Percentiles rank a stretch among this genome's conserved stretches.
Conservation (phyloP, 1,284 basidiomycete species). For the Tremellales sp. region DNA sequence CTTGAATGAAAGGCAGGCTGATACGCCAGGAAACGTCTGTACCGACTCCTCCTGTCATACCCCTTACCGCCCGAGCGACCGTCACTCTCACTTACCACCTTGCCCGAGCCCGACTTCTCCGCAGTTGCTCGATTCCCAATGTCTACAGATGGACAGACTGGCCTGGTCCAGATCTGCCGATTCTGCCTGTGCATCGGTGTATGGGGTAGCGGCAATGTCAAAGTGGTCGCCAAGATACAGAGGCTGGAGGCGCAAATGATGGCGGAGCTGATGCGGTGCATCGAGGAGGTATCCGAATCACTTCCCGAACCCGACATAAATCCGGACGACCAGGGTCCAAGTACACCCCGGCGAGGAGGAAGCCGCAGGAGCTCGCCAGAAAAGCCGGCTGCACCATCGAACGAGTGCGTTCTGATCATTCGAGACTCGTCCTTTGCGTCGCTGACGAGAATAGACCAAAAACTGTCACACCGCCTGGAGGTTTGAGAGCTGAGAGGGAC, state of each 20-base stretch:
- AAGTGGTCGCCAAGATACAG: conserved; percentile 44
- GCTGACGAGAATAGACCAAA: background rate
- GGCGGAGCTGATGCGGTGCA: conserved; percentile 45
- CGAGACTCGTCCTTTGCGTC: too few relatives aligned
- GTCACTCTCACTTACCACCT: conserved; percentile 28
- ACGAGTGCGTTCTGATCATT: conserved; percentile 10
- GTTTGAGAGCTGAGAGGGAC: conserved; percentile 32
- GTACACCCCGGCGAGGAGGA: too few relatives aligned
- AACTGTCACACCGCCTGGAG: conserved; percentile 11
- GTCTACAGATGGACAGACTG: conserved; percentile 23
- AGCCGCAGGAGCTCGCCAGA: too few relatives aligned
- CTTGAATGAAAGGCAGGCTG: background rate
- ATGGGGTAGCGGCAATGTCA: conserved; percentile 42
- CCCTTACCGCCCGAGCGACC: conserved; percentile 37
- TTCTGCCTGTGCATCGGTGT: conserved; percentile 37
- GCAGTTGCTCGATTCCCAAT: conserved; percentile 34
- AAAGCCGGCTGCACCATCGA: too few relatives aligned
- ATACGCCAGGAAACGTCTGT: conserved; percentile 43
- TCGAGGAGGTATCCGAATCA: conserved; percentile 40
- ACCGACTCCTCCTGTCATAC: conserved; percentile 41
- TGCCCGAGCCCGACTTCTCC: conserved; percentile 42
- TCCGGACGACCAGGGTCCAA: conserved; percentile 10
- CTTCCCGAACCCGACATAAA: too few relatives aligned
- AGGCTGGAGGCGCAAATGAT: conserved; percentile 38
- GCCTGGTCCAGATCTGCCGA: conserved; percentile 35